Evolutionary conservation across 2,329 filamentous ascomycete genomes (phyloP), one percentile per base, ranked within the genome.

Genomic region (Stylonectria norvegica): DNA sequence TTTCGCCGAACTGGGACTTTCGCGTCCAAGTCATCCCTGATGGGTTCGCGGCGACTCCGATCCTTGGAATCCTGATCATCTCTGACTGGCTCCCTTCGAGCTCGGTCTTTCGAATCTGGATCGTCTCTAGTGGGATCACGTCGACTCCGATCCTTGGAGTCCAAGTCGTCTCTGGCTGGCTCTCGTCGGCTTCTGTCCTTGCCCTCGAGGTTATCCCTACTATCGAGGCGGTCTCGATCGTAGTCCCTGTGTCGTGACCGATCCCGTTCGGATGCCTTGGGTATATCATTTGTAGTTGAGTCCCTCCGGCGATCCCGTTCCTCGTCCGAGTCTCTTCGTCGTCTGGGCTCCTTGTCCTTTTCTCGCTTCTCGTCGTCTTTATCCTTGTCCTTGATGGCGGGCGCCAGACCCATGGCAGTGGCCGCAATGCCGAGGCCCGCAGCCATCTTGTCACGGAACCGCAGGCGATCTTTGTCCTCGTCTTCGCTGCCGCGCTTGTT

Each of bases 381-480:
- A 7, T 14, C 30, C 19, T 7, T 8, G n/a, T n/a, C n/a, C n/a
- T n/a, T n/a, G 14, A 60, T 41, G 6, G 58, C 53, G 4, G 65
- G 57, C 1, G 56, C 57, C 9, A 75, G 61, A 22, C 71, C 73
- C 14, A 76, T 64, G 4, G 73, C 68, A 4, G 70, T 69, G 5
- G 72, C 73, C 20, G 70, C 71, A 14, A 71, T 66, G 20, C 73
- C 68, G 4, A 77, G 59, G 1, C 73, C 74, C 5, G 68, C 61
- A 7, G 65, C 62, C 17, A 75, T 59, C 46, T 73, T 76, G 33
- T 78, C 73, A 25, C 71, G 68, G 22, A 70, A 55, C 36, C 68
- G 68, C 32, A 66, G 64, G 16, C 63, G 67, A 29, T 66, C 65
- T 40, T 63, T 64, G n/a, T 66, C 63, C 7, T 69, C 67, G 2